Evolutionary conservation across 208 protist genomes (phyloP), one percentile per base, ranked within the genome.

Genomic region (Trypanosoma brucei): DNA sequence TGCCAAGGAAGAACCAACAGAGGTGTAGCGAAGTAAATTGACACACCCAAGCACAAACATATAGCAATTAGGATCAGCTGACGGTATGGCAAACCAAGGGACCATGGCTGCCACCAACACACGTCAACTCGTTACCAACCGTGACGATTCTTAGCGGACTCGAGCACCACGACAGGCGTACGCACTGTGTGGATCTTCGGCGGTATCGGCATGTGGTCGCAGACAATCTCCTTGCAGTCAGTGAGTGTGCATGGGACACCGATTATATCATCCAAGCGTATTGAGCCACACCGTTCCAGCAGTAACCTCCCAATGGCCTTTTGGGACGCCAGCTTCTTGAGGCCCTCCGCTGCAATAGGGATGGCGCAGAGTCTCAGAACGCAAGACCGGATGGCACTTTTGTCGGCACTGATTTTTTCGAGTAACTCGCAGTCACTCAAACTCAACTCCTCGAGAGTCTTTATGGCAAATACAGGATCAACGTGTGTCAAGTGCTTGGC

Each of bases 361-460:
- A 11, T 46, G 6, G 42, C 42, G 42, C 42, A 11, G 42, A 46
- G 42, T 6, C 42, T 46, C 8, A 46, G 6, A 11, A 14, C 42
- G 8, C 6, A 14, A 11, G 6, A 6, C 42, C 11, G 8, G 8
- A 6, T 11, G 8, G 42, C 11, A 6, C 11, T 46, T 6, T 11
- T 6, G 42, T 46, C 8, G 42, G 42, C 8, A 11, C 6, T 11
- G 42, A 14, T 22, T 6, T 30, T 44, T 11, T 65, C 55, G 34
- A 57, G 8, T 8, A 4, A 8, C 7, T 11, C 33, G 34, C 44
- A 52, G 44, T 58, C 44, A 62, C 55, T 34, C 54, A 55, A 57
- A 61, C 40, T 31, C 52, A 67, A 9, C 62, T 33, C 22, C n/a
- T 38, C 14, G 4, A 61, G 30, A 44, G 42, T 35, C 13, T 59